These are phyloP conservation scores for Pisolithus marmoratus DNA, from an alignment of 768 basidiomycete genomes.

Conservation along the genomic window DNA sequence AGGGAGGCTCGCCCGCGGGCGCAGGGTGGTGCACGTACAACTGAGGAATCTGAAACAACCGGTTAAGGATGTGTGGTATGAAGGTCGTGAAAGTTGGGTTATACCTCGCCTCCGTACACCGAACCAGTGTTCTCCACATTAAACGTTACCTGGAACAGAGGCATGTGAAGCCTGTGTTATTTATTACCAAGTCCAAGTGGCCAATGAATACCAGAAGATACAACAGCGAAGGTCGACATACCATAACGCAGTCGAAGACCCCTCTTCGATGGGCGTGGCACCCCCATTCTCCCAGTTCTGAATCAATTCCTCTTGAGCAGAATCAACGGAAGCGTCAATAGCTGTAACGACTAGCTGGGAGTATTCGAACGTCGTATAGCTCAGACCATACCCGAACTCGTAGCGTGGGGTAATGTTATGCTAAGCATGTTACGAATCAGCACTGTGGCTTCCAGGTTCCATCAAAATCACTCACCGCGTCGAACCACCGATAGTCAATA, in stretches of 20 bases:
- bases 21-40: slow-evolving; percentile 66
- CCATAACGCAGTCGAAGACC: slow-evolving; percentile 61
- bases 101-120: slow-evolving; percentile 53
- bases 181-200: slow-evolving; percentile 2
- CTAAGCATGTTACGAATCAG: slow-evolving; percentile 21
- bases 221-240: slow-evolving; percentile 13
- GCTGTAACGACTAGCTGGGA: slow-evolving; percentile 46
- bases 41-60: slow-evolving; percentile 53
- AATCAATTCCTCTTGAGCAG: slow-evolving; percentile 28
- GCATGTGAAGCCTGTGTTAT: slow-evolving; percentile 52
- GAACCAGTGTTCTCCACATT: slow-evolving; percentile 59
- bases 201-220: background rate
- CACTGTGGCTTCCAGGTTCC: background rate
- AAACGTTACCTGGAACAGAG: slow-evolving; percentile 59
- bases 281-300: slow-evolving; percentile 55
- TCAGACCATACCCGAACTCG: slow-evolving; percentile 88
- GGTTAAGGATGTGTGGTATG: background rate
- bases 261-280: slow-evolving; percentile 47
- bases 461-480: slow-evolving; percentile 42
- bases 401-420: slow-evolving; percentile 72
- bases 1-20: slow-evolving; percentile 64
- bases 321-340: slow-evolving; percentile 30
- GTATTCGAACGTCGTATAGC: slow-evolving; percentile 80
- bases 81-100: background rate
- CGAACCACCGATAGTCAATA: slow-evolving; percentile 73